Evolutionary conservation across 2,329 filamentous ascomycete species (phyloP), one percentile per base, ranked within the genome.

Genomic region (Colletotrichum sp.): DNA sequence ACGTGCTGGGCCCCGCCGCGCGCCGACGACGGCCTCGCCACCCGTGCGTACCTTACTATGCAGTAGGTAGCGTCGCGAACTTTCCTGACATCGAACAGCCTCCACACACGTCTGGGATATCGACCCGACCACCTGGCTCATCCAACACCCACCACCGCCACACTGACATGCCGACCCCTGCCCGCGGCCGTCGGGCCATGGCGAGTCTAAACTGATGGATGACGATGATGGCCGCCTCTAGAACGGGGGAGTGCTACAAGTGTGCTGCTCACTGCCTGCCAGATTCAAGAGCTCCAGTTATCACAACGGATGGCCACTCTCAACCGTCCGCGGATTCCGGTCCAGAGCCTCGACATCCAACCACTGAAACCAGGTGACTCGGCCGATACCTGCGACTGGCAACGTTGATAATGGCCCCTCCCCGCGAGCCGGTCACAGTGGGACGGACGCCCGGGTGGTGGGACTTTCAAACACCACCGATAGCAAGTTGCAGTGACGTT

Each of bases 401-500:
- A 77, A 77, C 76, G 60, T 71, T 73, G 67, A 69, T 65, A 24
- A 73, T 76, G 39, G 26, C 49, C 69, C 72, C 62, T 59, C 69
- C 72, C 55, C 74, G 34, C 65, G 32, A 32, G 24, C 34, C 21
- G 21, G 30, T 62, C 55, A 39, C 55, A 39, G 74, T 76, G 74
- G 74, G 71, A 76, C 74, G 71, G 21, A 28, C 55, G 55, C 55
- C 16, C 59, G 59, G 34, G 68, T 68, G 63, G 70, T 67, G 68
- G 68, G 68, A 63, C 68, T 70, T 39, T 70, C 68, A 70, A 70
- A 70, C 65, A 77, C 71, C 30, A n/a, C 59, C 68, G 75, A 76
- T 75, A 71, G 65, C 71, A 52, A 52, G 44, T 52, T 52, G 44
- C 44, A 75, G 76, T 78, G 75, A 78, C 76, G 76, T 78, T 78